Base-by-base conservation (phyloP, 177 flowering plant species). In the Vitis hybrid region DNA sequence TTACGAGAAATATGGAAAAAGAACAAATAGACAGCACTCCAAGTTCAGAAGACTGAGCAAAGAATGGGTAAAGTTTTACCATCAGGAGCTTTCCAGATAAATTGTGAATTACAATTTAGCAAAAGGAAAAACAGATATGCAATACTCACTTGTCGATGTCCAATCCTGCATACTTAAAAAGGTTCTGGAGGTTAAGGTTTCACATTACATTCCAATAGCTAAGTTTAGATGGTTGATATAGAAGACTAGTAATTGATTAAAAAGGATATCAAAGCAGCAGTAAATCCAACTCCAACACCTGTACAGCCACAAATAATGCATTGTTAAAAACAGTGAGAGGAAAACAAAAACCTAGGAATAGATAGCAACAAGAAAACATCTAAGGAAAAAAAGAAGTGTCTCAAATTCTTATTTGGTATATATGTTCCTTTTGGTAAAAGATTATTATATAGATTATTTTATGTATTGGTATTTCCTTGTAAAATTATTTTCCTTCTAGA, bases 281-380 rank as follows among this genome's bases (percentile, higher is more conserved):
- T 90, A 78, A 96, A 96, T 78, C 99, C 99, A 81, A 90, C 99
- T 74, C 95, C 98, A 82, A 96, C 97, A 67, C 99, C 99, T 96
- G 92, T 60, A 75, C 12, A 79, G 50, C 19, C 21, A 72, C 2
- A 67, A 29, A 9, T 18, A 60, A 65, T 29, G 49, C 19, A 29
- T 11, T 60, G 16, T 68, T 26, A 71, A 49, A 16, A 22, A 50
- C 57, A 12, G 56, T 57, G 52, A 67, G 11, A 16, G 7, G 39
- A 26, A 66, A 53, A 61, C 29, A 51, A 39, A 7, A 56, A 50
- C 16, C 2, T 9, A 56, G 13, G 62, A 75, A 12, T 10, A 55
- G 12, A 59, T 18, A 29, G 15, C 50, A 26, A 50, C n/a, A 21
- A 60, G 29, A 3, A 26, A 15, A 62, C 60, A 31, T 15, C 45